Base-by-base conservation (phyloP, 1,139 yeast species). In the Debaryomycetaceae sp. region DNA sequence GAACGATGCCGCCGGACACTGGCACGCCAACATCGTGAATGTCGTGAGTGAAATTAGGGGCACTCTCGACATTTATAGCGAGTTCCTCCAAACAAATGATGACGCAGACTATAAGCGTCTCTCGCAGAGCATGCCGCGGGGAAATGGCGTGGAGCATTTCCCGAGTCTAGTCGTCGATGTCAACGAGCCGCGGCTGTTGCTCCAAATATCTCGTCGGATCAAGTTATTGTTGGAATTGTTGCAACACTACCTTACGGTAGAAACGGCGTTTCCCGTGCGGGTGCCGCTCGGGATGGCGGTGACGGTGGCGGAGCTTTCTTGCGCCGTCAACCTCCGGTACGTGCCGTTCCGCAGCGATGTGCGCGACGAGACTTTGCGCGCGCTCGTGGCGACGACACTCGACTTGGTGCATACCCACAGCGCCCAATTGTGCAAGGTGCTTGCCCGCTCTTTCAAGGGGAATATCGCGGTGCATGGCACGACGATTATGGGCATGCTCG, bases 251-350 rank as follows among this genome's bases (percentile, higher is more conserved):
- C 49, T 66, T 29, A 54, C 58, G 12, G 56, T 58, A 22, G 67
- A 62, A 34, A 73, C 71, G 6, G 65, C 62, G 21, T 67, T 52
- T 44, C 64, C 66, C 31, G 64, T 66, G 13, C 53, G 48, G 26
- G 54, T 69, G n/a, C 86, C 90, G 3, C 38, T 79, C 19, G 85
- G 85, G 1, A 45, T 56, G 28, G 44, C 76, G 2, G 44, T 77
- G 7, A 47, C 57, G 7, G 37, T 74, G 25, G 56, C 62, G 22
- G 82, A 77, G 41, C 47, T 70, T 3, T 43, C 76, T 8, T 50
- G 72, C 32, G 62, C 75, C 15, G 52, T 79, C 31, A 74, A 76
- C 38, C 53, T 68, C 11, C 67, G 62, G 30, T 73, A 68, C 37
- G 51, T 74, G 23, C 61, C 73, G 2, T 63, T 76, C 41, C 73